A percentile compares a stretch with the other conserved stretches of the same genome.
phyloP scores from a whole-genome alignment of 2,329 filamentous ascomycete genomes.

The Cyphellophora attinorum region DNA sequence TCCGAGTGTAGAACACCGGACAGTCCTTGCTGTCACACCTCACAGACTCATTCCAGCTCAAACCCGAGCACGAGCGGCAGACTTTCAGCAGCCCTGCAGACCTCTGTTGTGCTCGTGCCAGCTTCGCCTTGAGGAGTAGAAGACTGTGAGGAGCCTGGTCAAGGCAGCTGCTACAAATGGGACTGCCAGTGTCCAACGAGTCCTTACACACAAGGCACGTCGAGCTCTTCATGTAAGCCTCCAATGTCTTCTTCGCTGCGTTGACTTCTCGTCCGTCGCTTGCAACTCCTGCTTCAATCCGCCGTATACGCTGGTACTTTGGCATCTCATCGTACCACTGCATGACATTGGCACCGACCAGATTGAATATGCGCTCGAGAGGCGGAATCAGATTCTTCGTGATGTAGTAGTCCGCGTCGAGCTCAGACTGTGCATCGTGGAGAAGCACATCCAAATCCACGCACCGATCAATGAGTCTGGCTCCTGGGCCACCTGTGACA shows the following conservation, averaged over 20 bases:
- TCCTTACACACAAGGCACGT: slow-evolving; percentile 68
- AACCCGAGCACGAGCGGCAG: slow-evolving; percentile 70
- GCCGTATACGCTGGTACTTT: slow-evolving; percentile 68
- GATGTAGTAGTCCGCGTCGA: slow-evolving; percentile 97
- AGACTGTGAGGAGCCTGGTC: slow-evolving; percentile 46
- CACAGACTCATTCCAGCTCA: slow-evolving; percentile 67
- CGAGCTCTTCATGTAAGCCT: slow-evolving; percentile 79
- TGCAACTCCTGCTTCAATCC: slow-evolving; percentile 38
- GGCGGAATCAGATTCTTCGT: slow-evolving; percentile 91
- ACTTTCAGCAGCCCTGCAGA: slow-evolving; percentile 56
- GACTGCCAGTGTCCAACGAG: slow-evolving; percentile 41
- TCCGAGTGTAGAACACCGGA: slow-evolving; percentile 67
- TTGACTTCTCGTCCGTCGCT: slow-evolving; percentile 21
- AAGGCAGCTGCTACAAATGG: slow-evolving; percentile 27
- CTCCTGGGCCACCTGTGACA: slow-evolving; percentile 75
- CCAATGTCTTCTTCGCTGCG: slow-evolving; percentile 64
- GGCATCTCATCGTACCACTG: slow-evolving; percentile 97
- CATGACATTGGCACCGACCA: slow-evolving; percentile 83
- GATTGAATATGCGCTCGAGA: slow-evolving; percentile 89
- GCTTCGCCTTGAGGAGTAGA: slow-evolving; percentile 50
- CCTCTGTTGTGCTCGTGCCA: slow-evolving; percentile 55
- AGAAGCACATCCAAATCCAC: slow-evolving; percentile 79
- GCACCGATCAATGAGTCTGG: slow-evolving; percentile 78
- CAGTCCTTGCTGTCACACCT: slow-evolving; percentile 85
- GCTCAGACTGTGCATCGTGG: slow-evolving; percentile 62